Conservation (phyloP, 2,329 filamentous ascomycete genomes). For the Cercospora citrullina region DNA sequence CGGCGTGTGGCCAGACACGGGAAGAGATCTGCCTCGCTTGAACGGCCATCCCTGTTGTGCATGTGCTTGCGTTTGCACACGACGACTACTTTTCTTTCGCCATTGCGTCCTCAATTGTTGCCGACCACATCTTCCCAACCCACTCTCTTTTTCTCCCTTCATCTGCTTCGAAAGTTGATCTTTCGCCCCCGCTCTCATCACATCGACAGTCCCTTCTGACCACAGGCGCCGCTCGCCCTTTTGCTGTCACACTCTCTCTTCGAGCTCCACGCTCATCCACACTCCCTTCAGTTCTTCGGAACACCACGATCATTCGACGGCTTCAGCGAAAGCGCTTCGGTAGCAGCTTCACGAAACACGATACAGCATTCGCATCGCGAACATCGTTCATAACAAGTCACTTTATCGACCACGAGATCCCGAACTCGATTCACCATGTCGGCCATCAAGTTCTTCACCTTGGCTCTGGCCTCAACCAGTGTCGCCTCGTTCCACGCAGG, state of each 20-base stretch:
- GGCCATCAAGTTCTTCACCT: constrained; percentile 43
- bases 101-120: background rate
- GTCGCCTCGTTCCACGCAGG: constrained; percentile 33
- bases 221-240: constrained; percentile 5
- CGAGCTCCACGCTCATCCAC: constrained; percentile 41
- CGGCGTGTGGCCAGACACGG: background rate
- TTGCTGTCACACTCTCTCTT: constrained; percentile 34
- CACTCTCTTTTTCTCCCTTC: constrained; percentile 22
- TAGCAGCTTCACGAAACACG: constrained; percentile 35
- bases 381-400: background rate
- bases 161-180: background rate
- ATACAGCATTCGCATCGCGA: constrained; percentile 11
- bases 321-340: constrained; percentile 41
- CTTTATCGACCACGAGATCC: constrained; percentile 10
- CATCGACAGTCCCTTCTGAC: constrained; percentile 27
- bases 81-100: constrained; percentile 8
- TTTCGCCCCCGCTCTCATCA: background rate
- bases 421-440: constrained; percentile 36
- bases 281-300: constrained; percentile 33
- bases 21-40: background rate
- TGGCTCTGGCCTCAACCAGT: constrained; percentile 46
- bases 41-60: constrained; percentile 16
- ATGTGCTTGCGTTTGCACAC: constrained; percentile 14
- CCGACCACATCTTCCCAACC: constrained; percentile 11
- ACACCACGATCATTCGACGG: constrained; percentile 39